Evolutionary conservation across 495 filamentous ascomycete genomes (phyloP), one percentile per base, ranked within the genome.

Genomic region (Geopyxis carbonaria): DNA sequence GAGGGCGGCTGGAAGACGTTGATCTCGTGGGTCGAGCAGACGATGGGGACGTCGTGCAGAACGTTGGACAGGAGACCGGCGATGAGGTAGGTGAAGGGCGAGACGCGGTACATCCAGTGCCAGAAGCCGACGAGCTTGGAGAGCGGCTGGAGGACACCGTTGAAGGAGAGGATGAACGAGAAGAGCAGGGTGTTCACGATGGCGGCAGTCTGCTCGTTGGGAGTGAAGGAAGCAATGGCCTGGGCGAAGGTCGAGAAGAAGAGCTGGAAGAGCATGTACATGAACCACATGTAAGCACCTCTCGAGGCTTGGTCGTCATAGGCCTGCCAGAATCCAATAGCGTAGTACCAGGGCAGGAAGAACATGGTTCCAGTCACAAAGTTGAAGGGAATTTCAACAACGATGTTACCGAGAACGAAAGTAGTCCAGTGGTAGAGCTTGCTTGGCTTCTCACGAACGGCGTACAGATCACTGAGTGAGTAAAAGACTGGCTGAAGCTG

Each of bases 401-500:
- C 61, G 5, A 85, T 59, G 45, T 78, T 73, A 10, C 80, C 81
- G 0, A 77, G 82, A 47, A 64, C 70, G 60, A 92, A 93, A 5
- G 83, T 76, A 22, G 80, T 61, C 81, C 81, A 91, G 23, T 73
- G 72, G 50, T 93, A 93, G 25, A 28, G 7, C 25, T 28, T 7
- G 7, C 25, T 28, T 28, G n/a, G n/a, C 25, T 28, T 28, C 56
- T 93, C 84, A 10, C 84, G 67, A 0, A 68, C 69, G 59, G 80
- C 69, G 75, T 75, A 91, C 11, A 89, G 64, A 4, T 69, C 65
- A 45, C 79, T 71, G 61, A 84, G 82, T 31, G 64, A 59, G 57
- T 75, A 83, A 65, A 87, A 91, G 47, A 78, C 81, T 28, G 82
- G 80, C 2, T 82, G 66, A 8, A 87, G 67, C 22, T 62, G 68